These are phyloP conservation scores for Geotrichum macrosporum DNA, from an alignment of 1,139 yeast genomes.

Conservation along the genomic window DNA sequence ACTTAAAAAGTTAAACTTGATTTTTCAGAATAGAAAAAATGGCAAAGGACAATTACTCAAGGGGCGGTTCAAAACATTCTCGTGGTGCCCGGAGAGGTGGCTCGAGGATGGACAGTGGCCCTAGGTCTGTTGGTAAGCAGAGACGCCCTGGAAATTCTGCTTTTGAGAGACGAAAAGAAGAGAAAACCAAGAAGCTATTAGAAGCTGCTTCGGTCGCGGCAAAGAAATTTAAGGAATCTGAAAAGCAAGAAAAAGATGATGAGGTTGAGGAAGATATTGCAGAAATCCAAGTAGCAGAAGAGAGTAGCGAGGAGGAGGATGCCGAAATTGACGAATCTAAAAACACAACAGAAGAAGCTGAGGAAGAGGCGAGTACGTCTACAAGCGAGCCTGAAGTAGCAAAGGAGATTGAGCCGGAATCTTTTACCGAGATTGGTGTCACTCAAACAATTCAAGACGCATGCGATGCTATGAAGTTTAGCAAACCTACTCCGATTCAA, in stretches of 20 bases:
- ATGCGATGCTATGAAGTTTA: conserved; percentile 71
- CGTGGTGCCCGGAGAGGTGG: conserved; percentile 1
- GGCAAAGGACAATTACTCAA: conserved; percentile 8
- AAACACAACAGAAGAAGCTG: conserved; percentile 3
- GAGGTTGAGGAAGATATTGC: not conserved
- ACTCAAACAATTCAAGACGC: conserved; percentile 46
- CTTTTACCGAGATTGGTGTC: conserved; percentile 17
- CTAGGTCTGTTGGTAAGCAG: not conserved
- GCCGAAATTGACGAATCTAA: not conserved
- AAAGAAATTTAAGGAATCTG: conserved; percentile 3
- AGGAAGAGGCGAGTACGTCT: no score
- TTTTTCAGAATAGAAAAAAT: no score
- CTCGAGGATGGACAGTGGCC: not conserved
- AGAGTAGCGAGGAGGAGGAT: conserved; percentile 1
- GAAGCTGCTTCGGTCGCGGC: conserved; percentile 19
- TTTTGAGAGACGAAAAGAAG: conserved; percentile 5
- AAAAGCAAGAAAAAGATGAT: not conserved
- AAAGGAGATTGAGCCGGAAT: conserved; percentile 12
- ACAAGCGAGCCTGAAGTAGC: no score
- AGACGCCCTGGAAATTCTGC: not conserved
- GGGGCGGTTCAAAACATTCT: not conserved
- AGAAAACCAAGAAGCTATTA: conserved; percentile 15
- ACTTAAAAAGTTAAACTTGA: no score
- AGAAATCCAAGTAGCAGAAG: no score
- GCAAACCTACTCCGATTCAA: conserved; percentile 91